Evolutionary conservation across 164 flowering plant genomes (phyloP).

Genomic region (Magnolia officinalis): DNA sequence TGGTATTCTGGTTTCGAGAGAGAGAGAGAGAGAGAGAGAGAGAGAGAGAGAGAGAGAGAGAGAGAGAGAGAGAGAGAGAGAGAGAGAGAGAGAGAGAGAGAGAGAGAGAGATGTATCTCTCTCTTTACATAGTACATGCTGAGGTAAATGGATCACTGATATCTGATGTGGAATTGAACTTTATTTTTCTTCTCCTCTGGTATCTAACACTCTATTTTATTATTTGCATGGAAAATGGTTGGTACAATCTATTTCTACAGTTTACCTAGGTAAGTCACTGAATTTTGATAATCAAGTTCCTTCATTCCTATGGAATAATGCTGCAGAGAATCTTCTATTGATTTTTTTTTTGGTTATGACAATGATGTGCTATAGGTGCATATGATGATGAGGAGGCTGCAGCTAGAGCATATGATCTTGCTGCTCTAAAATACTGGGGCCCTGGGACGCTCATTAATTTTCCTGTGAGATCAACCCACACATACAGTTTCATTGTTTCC

Average conservation of each 20-base stretch:
- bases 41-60: no score
- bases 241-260: slow-evolving; percentile 37
- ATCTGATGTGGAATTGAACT: no score
- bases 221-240: slow-evolving; percentile 31
- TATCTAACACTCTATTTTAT: slow-evolving; percentile 18
- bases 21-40: no score
- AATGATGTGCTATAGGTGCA: slow-evolving; percentile 54
- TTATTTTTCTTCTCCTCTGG: neutral
- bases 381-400: slow-evolving; percentile 99
- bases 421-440: slow-evolving; percentile 98
- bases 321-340: neutral
- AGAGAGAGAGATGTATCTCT: no score
- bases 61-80: no score
- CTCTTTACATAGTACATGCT: no score
- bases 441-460: slow-evolving; percentile 98
- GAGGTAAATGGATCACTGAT: no score
- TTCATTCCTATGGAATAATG: neutral
- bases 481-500: slow-evolving; percentile 2
- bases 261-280: slow-evolving; percentile 71
- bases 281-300: slow-evolving; percentile 2
- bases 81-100: no score
- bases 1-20: no score
- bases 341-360: slow-evolving; percentile 1
- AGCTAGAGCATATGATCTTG: slow-evolving; percentile 99
- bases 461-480: slow-evolving; percentile 61